phyloP scores from a whole-genome alignment of 2,329 filamentous ascomycete species.

The Hypoxylon sp. region DNA sequence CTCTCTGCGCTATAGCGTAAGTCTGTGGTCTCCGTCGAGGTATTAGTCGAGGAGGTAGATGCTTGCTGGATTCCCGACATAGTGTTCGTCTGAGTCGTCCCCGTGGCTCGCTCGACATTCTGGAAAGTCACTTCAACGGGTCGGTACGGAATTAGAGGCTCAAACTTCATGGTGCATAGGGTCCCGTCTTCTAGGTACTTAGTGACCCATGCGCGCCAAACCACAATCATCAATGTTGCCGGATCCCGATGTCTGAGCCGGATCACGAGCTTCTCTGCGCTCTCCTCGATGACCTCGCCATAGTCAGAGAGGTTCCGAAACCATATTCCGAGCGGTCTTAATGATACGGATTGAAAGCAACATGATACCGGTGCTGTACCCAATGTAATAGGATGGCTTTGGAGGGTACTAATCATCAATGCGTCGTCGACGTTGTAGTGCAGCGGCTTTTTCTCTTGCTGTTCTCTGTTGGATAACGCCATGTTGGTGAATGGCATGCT shows the following conservation, averaged over 20 bases:
- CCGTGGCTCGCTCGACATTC: constrained; percentile 44
- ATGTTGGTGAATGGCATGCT: neutral
- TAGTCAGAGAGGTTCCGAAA: constrained; percentile 36
- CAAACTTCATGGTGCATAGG: constrained; percentile 39
- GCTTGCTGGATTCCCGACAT: neutral
- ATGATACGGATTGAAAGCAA: constrained; percentile 26
- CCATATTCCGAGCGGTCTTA: neutral
- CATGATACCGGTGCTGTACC: constrained; percentile 5
- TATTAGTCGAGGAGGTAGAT: neutral
- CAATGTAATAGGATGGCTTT: constrained; percentile 3
- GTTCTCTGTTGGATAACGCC: neutral
- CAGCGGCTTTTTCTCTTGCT: neutral
- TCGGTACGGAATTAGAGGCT: constrained; percentile 12
- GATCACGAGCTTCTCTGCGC: constrained; percentile 37
- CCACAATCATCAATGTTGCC: constrained; percentile 12
- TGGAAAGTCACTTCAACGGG: constrained; percentile 51
- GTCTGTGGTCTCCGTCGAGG: neutral
- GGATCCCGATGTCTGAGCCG: constrained; percentile 3
- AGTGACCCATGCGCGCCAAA: constrained; percentile 43
- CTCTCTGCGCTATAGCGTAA: neutral
- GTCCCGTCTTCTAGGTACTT: constrained; percentile 38
- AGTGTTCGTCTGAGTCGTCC: neutral
- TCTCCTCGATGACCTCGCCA: constrained; percentile 37
- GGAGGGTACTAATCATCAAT: neutral
- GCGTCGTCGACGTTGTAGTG: constrained; percentile 14